A percentile compares a stretch with the other conserved stretches of the same genome.
Evolutionary conservation across 495 filamentous ascomycete species (phyloP).

Genomic region (Penicillium egyptiacum): DNA sequence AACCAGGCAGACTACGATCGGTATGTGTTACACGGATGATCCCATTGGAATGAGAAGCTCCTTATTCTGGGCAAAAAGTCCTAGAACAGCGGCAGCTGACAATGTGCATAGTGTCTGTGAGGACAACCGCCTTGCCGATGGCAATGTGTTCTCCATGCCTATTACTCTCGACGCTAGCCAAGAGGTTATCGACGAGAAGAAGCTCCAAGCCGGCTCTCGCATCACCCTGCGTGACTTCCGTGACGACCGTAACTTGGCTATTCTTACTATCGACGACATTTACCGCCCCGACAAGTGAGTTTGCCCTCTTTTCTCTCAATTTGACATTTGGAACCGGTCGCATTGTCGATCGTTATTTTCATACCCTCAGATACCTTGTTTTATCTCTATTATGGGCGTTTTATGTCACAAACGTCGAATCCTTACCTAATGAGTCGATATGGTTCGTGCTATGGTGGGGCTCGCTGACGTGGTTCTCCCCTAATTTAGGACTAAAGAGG

Average conservation of each 20-base stretch:
- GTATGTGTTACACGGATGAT: slow-evolving; percentile 49
- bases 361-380: slow-evolving; percentile 6
- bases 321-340: slow-evolving; percentile 7
- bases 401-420: slow-evolving; percentile 11
- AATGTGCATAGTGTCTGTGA: slow-evolving; percentile 69
- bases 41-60: slow-evolving; percentile 18
- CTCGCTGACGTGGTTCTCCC: slow-evolving; percentile 41
- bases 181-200: slow-evolving; percentile 66
- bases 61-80: neutral
- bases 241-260: slow-evolving; percentile 93
- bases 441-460: slow-evolving; percentile 28
- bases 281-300: slow-evolving; percentile 95
- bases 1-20: slow-evolving; percentile 93
- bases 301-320: slow-evolving; percentile 6
- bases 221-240: slow-evolving; percentile 92
- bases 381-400: neutral
- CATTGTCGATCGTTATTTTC: slow-evolving; percentile 12
- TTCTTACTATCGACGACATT: slow-evolving; percentile 92
- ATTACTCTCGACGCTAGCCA: slow-evolving; percentile 87
- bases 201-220: slow-evolving; percentile 74
- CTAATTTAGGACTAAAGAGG: slow-evolving; percentile 71
- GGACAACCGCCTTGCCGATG: slow-evolving; percentile 79
- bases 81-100: slow-evolving; percentile 15
- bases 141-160: slow-evolving; percentile 93
- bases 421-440: slow-evolving; percentile 4